Conservation (phyloP, 2,329 filamentous ascomycete genomes). For the Cylindrodendrum hubeiense region DNA sequence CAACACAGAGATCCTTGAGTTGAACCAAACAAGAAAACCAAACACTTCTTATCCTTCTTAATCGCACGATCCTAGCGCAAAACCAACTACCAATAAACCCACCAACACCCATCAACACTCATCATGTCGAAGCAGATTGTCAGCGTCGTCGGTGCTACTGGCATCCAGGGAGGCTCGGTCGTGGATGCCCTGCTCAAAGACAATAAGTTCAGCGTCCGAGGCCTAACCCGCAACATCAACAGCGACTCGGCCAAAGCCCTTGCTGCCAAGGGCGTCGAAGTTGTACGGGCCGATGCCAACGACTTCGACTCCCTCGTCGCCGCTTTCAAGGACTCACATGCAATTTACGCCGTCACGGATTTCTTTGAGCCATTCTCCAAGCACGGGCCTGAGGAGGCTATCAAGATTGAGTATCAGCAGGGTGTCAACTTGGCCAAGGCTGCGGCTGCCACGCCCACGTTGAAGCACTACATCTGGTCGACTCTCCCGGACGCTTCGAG, state of each 20-base stretch:
- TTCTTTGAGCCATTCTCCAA: constrained; percentile 52
- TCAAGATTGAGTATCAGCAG: constrained; percentile 53
- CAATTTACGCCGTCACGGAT: constrained; percentile 48
- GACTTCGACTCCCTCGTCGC: constrained; percentile 46
- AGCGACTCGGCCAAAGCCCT: constrained; percentile 48
- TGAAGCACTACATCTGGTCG: constrained; percentile 61
- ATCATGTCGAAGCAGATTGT: constrained; percentile 18
- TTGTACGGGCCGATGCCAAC: constrained; percentile 47
- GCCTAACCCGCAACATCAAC: constrained; percentile 51
- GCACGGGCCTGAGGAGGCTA: constrained; percentile 46
- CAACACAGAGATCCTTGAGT: no score
- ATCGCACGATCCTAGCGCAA: no score
- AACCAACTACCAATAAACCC: no score
- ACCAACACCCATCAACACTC: no score
- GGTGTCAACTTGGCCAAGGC: constrained; percentile 57
- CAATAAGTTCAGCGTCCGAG: constrained; percentile 51
- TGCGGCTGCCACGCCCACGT: constrained; percentile 49
- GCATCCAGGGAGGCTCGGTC: constrained; percentile 56
- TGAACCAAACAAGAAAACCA: no score
- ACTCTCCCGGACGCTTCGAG: constrained; percentile 53
- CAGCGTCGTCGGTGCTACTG: constrained; percentile 54
- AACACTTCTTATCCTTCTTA: no score
- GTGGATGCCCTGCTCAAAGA: constrained; percentile 53
- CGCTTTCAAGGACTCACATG: constrained; percentile 50
- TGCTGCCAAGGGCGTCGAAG: constrained; percentile 47